Percentiles rank a stretch among this genome's conserved stretches.
Evolutionary conservation across 2,329 filamentous ascomycete genomes (phyloP).

Genomic region (Ophiocordyceps australis): DNA sequence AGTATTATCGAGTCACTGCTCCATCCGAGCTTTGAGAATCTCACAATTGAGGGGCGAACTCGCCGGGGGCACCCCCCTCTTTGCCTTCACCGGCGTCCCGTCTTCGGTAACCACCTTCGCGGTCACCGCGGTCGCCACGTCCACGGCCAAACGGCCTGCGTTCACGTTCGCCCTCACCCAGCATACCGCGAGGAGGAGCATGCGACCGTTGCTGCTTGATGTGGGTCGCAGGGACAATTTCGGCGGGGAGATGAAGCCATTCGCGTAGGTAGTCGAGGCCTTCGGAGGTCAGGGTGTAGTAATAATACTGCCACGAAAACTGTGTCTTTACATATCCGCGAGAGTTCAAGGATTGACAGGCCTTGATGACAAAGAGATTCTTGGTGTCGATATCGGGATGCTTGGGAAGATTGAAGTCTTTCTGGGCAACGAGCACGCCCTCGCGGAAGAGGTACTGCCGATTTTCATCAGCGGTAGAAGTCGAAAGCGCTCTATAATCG

Average conservation of each 20-base stretch:
- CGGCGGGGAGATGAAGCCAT: constrained; percentile 98
- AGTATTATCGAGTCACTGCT: background rate
- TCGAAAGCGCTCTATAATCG: constrained; percentile 2
- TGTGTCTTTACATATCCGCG: constrained; percentile 99
- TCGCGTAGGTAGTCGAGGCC: constrained; percentile 99
- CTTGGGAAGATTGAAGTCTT: constrained; percentile 97
- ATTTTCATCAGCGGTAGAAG: constrained; percentile 7
- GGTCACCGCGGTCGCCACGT: constrained; percentile 60
- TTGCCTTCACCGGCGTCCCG: constrained; percentile 74
- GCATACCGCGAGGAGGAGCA: constrained; percentile 95
- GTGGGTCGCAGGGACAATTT: constrained; percentile 98
- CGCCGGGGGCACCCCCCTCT: constrained; percentile 81
- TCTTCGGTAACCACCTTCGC: constrained; percentile 82
- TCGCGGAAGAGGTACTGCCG: constrained; percentile 84
- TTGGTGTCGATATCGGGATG: constrained; percentile 98
- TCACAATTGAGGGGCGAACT: constrained; percentile 83
- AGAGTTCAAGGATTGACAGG: constrained; percentile 92
- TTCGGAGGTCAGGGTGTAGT: constrained; percentile 99
- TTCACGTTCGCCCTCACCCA: constrained; percentile 72
- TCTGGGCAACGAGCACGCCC: constrained; percentile 90
- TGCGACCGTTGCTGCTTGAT: constrained; percentile 99
- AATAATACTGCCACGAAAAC: constrained; percentile 99
- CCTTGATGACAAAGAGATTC: constrained; percentile 99
- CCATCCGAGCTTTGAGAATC: constrained; percentile 10
- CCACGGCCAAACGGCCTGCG: constrained; percentile 71